Conservation (phyloP, 1,139 yeast genomes). For the Pichia sp. region DNA sequence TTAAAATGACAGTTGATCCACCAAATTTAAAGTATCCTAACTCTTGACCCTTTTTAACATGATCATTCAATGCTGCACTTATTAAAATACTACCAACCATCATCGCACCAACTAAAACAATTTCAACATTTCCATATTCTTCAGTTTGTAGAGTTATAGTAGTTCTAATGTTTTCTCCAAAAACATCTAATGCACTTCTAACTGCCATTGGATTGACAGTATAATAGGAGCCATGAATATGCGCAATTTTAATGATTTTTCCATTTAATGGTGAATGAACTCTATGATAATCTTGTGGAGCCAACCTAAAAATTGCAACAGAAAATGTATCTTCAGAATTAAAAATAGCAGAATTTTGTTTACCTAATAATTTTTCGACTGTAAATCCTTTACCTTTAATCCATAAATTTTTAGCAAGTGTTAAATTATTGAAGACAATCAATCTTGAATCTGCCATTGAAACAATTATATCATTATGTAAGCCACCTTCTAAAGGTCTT, state of each 20-base stretch:
- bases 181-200: slow-evolving; percentile 80
- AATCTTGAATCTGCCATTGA: slow-evolving; percentile 91
- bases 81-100: slow-evolving; percentile 91
- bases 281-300: slow-evolving; percentile 96
- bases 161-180: slow-evolving; percentile 83
- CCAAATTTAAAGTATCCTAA: slow-evolving; percentile 94
- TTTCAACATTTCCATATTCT: slow-evolving; percentile 67
- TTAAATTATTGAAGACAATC: slow-evolving; percentile 57
- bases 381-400: slow-evolving; percentile 82
- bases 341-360: slow-evolving; percentile 31
- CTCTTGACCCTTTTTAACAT: slow-evolving; percentile 66
- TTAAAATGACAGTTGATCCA: slow-evolving; percentile 74
- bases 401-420: slow-evolving; percentile 75
- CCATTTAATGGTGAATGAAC: slow-evolving; percentile 89
- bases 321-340: slow-evolving; percentile 36
- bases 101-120: slow-evolving; percentile 94
- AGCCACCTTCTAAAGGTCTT: slow-evolving; percentile 60
- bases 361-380: slow-evolving; percentile 50
- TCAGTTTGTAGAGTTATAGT: slow-evolving; percentile 69
- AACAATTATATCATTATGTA: slow-evolving; percentile 35
- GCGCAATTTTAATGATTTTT: slow-evolving; percentile 52
- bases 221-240: slow-evolving; percentile 83
- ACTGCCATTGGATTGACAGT: slow-evolving; percentile 98
- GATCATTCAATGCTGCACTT: slow-evolving; percentile 57
- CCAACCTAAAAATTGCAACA: slow-evolving; percentile 75